Percentiles rank a stretch among this genome's conserved stretches.
These are phyloP conservation scores for Boletus tylopilopsis DNA, from an alignment of 768 basidiomycete genomes.

Conservation along the genomic window DNA sequence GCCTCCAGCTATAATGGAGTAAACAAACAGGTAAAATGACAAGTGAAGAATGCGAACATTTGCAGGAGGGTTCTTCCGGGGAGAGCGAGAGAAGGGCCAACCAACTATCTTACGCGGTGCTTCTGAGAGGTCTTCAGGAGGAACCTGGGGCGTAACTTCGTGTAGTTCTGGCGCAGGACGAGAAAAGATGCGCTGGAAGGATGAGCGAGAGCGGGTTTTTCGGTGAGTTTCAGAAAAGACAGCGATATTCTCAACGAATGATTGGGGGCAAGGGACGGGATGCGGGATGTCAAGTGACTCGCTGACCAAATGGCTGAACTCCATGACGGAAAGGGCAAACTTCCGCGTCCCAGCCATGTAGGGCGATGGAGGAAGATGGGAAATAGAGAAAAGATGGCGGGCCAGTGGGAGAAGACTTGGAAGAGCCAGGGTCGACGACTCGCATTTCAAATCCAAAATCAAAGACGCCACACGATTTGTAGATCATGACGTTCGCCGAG, in stretches of 20 bases:
- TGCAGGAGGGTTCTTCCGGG: slow-evolving; percentile 16
- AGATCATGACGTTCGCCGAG: slow-evolving; percentile 5
- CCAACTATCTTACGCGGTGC: slow-evolving; percentile 26
- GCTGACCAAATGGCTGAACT: slow-evolving; percentile 33
- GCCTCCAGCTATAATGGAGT: slow-evolving; percentile 5
- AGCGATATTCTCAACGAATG: slow-evolving; percentile 22
- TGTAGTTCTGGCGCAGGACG: slow-evolving; percentile 17
- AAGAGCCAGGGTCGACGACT: slow-evolving; percentile 23
- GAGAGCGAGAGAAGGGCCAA: slow-evolving; percentile 30
- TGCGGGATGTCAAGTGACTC: slow-evolving; percentile 28
- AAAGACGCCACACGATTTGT: slow-evolving; percentile 2
- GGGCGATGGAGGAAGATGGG: background rate
- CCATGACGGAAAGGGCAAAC: slow-evolving; percentile 27
- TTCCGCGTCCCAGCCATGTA: slow-evolving; percentile 28
- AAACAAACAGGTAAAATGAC: background rate
- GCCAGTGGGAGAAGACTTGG: background rate
- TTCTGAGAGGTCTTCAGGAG: slow-evolving; percentile 9
- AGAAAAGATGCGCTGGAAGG: slow-evolving; percentile 30
- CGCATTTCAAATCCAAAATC: slow-evolving; percentile 1
- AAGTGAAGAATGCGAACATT: slow-evolving; percentile 12
- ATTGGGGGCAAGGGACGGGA: slow-evolving; percentile 6
- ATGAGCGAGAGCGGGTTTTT: slow-evolving; percentile 17
- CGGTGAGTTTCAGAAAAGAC: slow-evolving; percentile 16
- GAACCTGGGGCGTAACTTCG: slow-evolving; percentile 5
- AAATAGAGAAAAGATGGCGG: background rate